phyloP scores from a whole-genome alignment of 1,284 basidiomycete species.

The Butyriboletus appendiculatus region DNA sequence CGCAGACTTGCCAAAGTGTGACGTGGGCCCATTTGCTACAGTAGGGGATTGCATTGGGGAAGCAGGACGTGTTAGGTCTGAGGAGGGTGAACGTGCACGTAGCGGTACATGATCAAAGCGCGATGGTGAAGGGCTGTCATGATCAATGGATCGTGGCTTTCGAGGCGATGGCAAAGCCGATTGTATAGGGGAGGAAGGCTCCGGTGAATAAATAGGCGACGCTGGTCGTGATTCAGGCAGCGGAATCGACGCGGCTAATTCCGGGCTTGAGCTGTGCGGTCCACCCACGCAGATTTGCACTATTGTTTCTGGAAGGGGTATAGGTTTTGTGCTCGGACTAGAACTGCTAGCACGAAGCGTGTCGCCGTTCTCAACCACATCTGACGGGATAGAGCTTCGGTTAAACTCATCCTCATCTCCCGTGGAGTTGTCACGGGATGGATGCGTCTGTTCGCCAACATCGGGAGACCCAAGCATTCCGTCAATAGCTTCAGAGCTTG shows the following conservation, averaged over 20 bases:
- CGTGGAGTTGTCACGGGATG: background rate
- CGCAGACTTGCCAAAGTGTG: conserved; percentile 7
- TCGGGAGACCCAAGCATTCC: background rate
- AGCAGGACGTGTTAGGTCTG: background rate
- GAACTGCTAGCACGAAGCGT: background rate
- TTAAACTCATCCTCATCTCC: background rate
- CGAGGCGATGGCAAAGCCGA: background rate
- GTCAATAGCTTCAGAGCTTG: background rate
- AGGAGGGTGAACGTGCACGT: conserved; percentile 4
- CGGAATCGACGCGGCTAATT: conserved; percentile 18
- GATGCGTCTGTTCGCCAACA: background rate
- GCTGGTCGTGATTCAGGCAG: conserved; percentile 22
- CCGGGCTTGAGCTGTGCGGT: background rate
- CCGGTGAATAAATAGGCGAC: conserved; percentile 8
- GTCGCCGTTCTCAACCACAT: background rate
- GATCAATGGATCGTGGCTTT: conserved; percentile 1
- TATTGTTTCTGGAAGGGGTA: background rate
- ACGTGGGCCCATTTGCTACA: conserved; percentile 29
- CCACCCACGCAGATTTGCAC: background rate
- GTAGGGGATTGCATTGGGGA: background rate
- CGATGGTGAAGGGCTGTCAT: conserved; percentile 1
- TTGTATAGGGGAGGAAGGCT: background rate
- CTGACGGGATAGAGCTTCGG: background rate
- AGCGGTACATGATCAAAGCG: background rate
- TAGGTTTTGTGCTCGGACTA: background rate